Conservation (phyloP, 2,329 filamentous ascomycete genomes). For the Reticulascus tulasneorum region DNA sequence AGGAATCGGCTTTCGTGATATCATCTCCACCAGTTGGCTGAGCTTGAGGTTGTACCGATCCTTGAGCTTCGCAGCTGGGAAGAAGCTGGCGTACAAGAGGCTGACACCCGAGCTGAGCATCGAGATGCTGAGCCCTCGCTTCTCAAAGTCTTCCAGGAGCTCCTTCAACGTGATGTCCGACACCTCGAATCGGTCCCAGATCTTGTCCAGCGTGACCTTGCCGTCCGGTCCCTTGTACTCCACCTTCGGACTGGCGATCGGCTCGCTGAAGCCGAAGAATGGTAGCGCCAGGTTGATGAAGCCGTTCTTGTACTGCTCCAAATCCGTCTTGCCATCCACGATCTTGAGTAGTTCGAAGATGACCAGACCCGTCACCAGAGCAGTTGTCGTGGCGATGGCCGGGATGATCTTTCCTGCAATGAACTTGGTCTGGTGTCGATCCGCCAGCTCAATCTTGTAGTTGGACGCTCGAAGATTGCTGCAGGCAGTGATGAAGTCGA, state of each 20-base stretch:
- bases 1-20: slow-evolving; percentile 90
- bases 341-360: slow-evolving; percentile 95
- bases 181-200: slow-evolving; percentile 96
- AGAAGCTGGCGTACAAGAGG: slow-evolving; percentile 91
- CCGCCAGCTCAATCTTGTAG: slow-evolving; percentile 91
- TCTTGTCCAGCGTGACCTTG: slow-evolving; percentile 84
- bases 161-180: slow-evolving; percentile 79
- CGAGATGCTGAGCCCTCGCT: slow-evolving; percentile 74
- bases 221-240: slow-evolving; percentile 77
- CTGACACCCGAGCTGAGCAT: slow-evolving; percentile 99
- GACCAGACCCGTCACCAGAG: slow-evolving; percentile 89
- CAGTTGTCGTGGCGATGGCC: slow-evolving; percentile 95
- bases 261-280: slow-evolving; percentile 98
- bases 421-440: slow-evolving; percentile 98
- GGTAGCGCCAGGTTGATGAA: slow-evolving; percentile 95
- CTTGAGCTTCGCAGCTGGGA: slow-evolving; percentile 72
- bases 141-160: slow-evolving; percentile 77
- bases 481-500: slow-evolving; percentile 96
- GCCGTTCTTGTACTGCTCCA: slow-evolving; percentile 99
- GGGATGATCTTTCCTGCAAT: slow-evolving; percentile 99
- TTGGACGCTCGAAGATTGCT: slow-evolving; percentile 96
- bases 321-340: slow-evolving; percentile 90
- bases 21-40: slow-evolving; percentile 79
- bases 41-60: slow-evolving; percentile 80
- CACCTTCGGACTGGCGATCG: slow-evolving; percentile 89